Percentiles rank a stretch among this genome's conserved stretches.
phyloP scores from a whole-genome alignment of 176 grass and related monocot genomes.

The Elymus sibiricus region DNA sequence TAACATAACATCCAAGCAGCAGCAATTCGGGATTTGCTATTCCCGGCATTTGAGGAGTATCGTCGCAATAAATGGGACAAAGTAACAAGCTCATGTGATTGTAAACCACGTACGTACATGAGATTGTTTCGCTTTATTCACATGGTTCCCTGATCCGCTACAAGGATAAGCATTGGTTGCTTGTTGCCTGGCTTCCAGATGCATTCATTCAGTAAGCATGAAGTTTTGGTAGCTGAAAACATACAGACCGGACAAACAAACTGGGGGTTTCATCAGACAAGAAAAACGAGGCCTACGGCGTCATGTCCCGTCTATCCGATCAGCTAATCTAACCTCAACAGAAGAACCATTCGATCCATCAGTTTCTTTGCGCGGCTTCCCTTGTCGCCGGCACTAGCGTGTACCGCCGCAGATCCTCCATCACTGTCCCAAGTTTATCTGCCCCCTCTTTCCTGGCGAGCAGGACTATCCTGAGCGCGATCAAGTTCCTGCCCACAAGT shows the following conservation, averaged over 20 bases:
- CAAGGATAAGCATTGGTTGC: background rate
- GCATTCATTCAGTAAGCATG: background rate
- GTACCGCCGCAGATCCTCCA: background rate
- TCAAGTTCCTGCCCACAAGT: no score
- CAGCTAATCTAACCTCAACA: constrained; percentile 15
- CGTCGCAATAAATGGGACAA: background rate
- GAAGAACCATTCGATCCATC: background rate
- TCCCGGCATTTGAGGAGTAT: background rate
- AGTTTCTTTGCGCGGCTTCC: background rate
- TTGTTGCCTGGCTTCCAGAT: background rate
- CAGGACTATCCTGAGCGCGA: no score
- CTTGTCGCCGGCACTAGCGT: background rate
- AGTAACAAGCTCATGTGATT: background rate
- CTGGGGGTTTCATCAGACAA: background rate
- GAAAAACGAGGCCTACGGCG: background rate
- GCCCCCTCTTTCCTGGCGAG: no score
- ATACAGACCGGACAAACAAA: background rate
- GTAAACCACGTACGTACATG: background rate
- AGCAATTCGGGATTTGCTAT: no score
- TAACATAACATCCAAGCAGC: no score
- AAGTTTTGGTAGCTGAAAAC: background rate
- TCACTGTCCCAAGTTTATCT: no score
- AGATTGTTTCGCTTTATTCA: background rate
- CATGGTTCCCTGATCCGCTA: background rate
- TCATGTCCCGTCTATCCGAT: background rate